These are phyloP conservation scores for Kalmanozyma brasiliensis DNA, from an alignment of 1,284 basidiomycete genomes.

Conservation along the genomic window DNA sequence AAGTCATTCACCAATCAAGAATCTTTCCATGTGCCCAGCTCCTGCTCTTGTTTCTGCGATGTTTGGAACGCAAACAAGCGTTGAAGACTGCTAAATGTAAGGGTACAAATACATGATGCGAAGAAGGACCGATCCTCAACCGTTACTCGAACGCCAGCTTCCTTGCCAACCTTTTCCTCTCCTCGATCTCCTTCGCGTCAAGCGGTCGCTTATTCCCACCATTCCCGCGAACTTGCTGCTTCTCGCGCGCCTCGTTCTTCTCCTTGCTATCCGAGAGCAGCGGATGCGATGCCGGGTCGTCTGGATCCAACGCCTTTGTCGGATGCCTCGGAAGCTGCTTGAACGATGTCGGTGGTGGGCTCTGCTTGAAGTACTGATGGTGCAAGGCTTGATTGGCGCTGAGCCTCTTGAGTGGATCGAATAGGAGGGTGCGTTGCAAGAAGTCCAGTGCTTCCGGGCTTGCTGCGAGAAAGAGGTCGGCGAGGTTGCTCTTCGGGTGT, in stretches of 20 bases:
- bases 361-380: constrained; percentile 59
- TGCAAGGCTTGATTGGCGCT: constrained; percentile 71
- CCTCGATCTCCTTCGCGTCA: constrained; percentile 51
- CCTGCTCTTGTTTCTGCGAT: too few relatives aligned
- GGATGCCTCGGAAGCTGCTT: constrained; percentile 58
- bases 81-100: too few relatives aligned
- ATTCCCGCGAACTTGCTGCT: constrained; percentile 12
- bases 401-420: constrained; percentile 86
- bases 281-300: constrained; percentile 37
- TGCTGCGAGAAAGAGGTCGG: constrained; percentile 89
- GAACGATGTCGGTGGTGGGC: constrained; percentile 56
- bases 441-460: constrained; percentile 87
- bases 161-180: constrained; percentile 56
- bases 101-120: constrained; percentile 10
- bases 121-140: too few relatives aligned
- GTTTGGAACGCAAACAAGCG: too few relatives aligned
- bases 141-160: constrained; percentile 52
- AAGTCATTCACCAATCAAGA: too few relatives aligned
- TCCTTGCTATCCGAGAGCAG: constrained; percentile 51
- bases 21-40: too few relatives aligned
- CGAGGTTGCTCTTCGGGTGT: constrained; percentile 82
- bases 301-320: constrained; percentile 38
- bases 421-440: constrained; percentile 80
- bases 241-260: constrained; percentile 48
- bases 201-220: constrained; percentile 44